Evolutionary conservation across 2,329 filamentous ascomycete species (phyloP).

Genomic region (Ophiostoma australiae): DNA sequence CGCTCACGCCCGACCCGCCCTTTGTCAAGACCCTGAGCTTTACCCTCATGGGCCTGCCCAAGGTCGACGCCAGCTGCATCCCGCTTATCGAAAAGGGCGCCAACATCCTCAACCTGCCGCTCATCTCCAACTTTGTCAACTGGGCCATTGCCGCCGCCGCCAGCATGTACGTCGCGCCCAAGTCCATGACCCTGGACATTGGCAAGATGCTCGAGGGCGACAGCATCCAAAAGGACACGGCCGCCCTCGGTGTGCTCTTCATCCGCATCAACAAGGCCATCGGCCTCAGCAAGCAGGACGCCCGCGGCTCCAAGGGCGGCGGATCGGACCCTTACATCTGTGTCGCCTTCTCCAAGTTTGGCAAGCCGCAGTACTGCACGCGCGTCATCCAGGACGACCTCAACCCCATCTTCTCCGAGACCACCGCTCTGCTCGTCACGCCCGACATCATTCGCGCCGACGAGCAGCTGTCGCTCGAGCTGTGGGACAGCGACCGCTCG

Average conservation of each 20-base stretch:
- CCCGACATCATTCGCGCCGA: constrained; percentile 87
- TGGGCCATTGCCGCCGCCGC: constrained; percentile 85
- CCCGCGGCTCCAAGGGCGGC: constrained; percentile 72
- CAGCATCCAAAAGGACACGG: constrained; percentile 81
- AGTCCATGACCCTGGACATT: constrained; percentile 87
- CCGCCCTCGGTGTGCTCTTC: constrained; percentile 84
- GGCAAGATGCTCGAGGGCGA: constrained; percentile 88
- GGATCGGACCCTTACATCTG: constrained; percentile 96
- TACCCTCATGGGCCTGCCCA: constrained; percentile 88
- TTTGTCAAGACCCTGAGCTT: constrained; percentile 90
- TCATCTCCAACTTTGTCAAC: constrained; percentile 96
- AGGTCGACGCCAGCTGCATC: constrained; percentile 81
- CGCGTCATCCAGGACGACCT: constrained; percentile 91
- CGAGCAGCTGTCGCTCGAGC: constrained; percentile 85
- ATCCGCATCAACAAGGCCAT: constrained; percentile 84
- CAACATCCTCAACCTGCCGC: constrained; percentile 83
- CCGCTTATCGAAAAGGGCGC: constrained; percentile 89
- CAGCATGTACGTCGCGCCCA: constrained; percentile 89
- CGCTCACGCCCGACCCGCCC: constrained; percentile 83
- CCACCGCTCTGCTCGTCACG: constrained; percentile 77
- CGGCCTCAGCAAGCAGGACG: constrained; percentile 87
- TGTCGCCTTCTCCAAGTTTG: constrained; percentile 90
- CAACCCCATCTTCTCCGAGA: constrained; percentile 90
- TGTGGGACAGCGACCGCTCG: constrained; percentile 93
- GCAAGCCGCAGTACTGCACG: constrained; percentile 96